Conservation (phyloP, 768 basidiomycete species). For the Pulveroboletus sp. region DNA sequence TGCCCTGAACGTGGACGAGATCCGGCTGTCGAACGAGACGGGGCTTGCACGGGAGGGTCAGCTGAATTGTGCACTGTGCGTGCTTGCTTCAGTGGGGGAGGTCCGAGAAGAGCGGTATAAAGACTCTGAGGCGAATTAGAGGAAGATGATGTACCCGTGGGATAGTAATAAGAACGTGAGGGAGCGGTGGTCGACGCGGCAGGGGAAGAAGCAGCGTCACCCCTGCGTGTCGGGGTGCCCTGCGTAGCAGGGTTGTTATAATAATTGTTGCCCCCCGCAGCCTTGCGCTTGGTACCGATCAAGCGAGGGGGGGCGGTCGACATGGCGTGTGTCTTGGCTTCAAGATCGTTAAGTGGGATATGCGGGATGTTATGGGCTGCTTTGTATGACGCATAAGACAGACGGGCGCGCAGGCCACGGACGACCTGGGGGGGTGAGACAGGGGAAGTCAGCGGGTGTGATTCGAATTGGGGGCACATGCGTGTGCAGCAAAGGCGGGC, state of each 20-base stretch:
- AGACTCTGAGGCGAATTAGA: constrained; percentile 55
- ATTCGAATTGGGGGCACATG: constrained; percentile 8
- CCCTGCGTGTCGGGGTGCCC: constrained; percentile 36
- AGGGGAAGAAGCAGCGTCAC: constrained; percentile 45
- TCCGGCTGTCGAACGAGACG: constrained; percentile 36
- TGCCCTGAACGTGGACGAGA: constrained; percentile 25
- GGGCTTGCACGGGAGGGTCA: constrained; percentile 61
- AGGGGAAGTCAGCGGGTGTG: constrained; percentile 27
- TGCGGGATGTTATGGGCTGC: constrained; percentile 70
- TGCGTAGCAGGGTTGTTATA: constrained; percentile 54
- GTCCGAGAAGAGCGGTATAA: constrained; percentile 72
- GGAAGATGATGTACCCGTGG: constrained; percentile 34
- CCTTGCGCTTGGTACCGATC: constrained; percentile 59
- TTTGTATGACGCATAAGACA: constrained; percentile 84
- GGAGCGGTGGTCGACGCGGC: constrained; percentile 23
- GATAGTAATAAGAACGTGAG: constrained; percentile 44
- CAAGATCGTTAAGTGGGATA: constrained; percentile 66
- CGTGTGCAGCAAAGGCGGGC: constrained; percentile 1
- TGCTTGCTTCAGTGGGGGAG: constrained; percentile 72
- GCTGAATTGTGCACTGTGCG: constrained; percentile 74
- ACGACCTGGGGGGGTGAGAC: constrained; percentile 57
- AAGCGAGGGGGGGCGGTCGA: constrained; percentile 47
- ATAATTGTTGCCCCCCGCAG: constrained; percentile 39
- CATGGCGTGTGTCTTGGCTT: constrained; percentile 52
- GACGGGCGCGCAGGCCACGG: constrained; percentile 74